phyloP scores from a whole-genome alignment of 495 filamentous ascomycete species.

The Podospora bellae-mahoneyi region DNA sequence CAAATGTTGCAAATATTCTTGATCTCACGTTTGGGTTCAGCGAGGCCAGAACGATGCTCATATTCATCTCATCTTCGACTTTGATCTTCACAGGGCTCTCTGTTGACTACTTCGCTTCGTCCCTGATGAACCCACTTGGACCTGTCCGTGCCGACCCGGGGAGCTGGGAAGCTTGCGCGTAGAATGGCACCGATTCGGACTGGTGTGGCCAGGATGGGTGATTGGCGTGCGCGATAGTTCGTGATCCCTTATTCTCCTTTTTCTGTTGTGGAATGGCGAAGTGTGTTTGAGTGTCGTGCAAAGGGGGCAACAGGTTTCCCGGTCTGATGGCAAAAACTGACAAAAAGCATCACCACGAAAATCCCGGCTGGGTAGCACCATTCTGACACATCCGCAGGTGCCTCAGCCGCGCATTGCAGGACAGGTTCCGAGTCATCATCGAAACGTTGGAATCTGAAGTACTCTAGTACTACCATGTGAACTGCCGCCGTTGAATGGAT shows the following conservation, averaged over 20 bases:
- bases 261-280: not conserved
- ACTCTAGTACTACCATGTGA: not conserved
- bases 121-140: not conserved
- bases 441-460: no score
- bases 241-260: slow-evolving; percentile 2
- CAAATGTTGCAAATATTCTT: no score
- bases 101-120: not conserved
- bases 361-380: slow-evolving; percentile 1
- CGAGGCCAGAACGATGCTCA: not conserved
- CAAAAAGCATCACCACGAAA: not conserved
- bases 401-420: slow-evolving; percentile 3
- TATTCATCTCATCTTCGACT: slow-evolving; percentile 3
- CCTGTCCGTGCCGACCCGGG: slow-evolving; percentile 3
- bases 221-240: not conserved
- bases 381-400: slow-evolving; percentile 7
- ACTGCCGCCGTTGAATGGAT: slow-evolving; percentile 14
- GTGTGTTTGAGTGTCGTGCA: not conserved
- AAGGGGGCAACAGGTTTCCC: not conserved
- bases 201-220: slow-evolving; percentile 9
- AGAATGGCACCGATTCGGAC: not conserved
- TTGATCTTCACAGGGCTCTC: not conserved
- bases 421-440: slow-evolving; percentile 3
- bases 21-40: no score
- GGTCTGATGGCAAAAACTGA: not conserved
- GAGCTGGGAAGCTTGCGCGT: slow-evolving; percentile 5